Percentiles rank a stretch among this genome's conserved stretches.
Evolutionary conservation across 371 early-diverging fungal genomes (phyloP).

Genomic region (Lichtheimia ramosa): DNA sequence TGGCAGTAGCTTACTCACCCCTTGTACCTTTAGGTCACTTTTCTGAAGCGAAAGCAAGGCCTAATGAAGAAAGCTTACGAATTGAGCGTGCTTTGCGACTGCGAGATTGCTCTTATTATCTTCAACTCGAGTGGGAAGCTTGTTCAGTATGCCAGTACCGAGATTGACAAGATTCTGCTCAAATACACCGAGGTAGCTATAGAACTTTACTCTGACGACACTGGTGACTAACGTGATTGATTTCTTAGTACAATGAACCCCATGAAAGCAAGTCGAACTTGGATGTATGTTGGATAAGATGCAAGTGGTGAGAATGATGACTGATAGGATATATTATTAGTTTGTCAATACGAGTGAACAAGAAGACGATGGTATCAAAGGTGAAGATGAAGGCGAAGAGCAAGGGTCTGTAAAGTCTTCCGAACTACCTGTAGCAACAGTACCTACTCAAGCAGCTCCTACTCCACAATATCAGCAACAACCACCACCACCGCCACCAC

Average conservation of each 20-base stretch:
- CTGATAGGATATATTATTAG: background rate
- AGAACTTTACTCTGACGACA: slow-evolving; percentile 5
- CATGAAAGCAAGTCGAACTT: slow-evolving; percentile 45
- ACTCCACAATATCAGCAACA: slow-evolving; percentile 7
- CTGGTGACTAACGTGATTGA: background rate
- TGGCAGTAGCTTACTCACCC: background rate
- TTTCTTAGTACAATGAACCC: slow-evolving; percentile 34
- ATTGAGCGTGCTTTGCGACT: slow-evolving; percentile 94
- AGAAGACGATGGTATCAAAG: slow-evolving; percentile 12
- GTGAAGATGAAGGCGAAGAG: slow-evolving; percentile 12
- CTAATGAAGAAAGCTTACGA: slow-evolving; percentile 99
- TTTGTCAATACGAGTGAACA: slow-evolving; percentile 16
- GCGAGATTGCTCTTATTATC: slow-evolving; percentile 94
- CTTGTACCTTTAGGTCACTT: slow-evolving; percentile 72
- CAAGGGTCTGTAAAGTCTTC: slow-evolving; percentile 3
- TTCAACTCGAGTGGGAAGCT: slow-evolving; percentile 92
- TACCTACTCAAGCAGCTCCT: slow-evolving; percentile 12
- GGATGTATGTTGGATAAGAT: slow-evolving; percentile 25
- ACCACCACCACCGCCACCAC: slow-evolving; percentile 25
- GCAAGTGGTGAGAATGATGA: background rate
- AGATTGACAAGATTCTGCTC: slow-evolving; percentile 91
- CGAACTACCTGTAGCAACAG: slow-evolving; percentile 14
- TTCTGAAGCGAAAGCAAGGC: slow-evolving; percentile 95
- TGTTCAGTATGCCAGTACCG: slow-evolving; percentile 88
- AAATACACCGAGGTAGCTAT: slow-evolving; percentile 82